A percentile compares a stretch with the other conserved stretches of the same genome.
Conservation (phyloP, 169 alveolate genomes). For the Eimeria necatrix region DNA sequence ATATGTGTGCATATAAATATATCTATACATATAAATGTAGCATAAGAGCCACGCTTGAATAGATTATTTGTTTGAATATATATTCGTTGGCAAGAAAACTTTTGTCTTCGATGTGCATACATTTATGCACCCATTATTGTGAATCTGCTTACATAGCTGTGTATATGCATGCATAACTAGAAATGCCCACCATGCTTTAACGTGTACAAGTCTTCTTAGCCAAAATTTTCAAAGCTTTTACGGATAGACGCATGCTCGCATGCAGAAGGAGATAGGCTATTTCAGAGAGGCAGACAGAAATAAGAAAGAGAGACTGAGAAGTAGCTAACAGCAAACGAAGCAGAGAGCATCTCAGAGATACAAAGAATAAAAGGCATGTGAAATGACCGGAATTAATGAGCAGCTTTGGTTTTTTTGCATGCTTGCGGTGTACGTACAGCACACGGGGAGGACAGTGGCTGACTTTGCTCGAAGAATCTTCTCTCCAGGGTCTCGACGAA, state of each 20-base stretch:
- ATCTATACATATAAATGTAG: not conserved
- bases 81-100: not conserved
- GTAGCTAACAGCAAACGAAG: not conserved
- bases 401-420: constrained; percentile 2
- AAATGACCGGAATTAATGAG: not conserved
- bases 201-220: too few relatives aligned
- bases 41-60: not conserved
- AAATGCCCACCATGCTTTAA: not conserved
- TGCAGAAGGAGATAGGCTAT: not conserved
- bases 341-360: not conserved
- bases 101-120: not conserved
- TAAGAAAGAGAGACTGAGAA: not conserved
- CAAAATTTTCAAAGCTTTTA: too few relatives aligned
- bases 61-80: too few relatives aligned
- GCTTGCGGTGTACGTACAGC: not conserved
- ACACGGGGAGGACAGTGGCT: not conserved
- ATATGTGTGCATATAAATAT: not conserved
- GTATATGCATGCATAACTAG: not conserved
- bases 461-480: not conserved
- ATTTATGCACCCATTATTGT: not conserved
- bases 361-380: not conserved
- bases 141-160: not conserved
- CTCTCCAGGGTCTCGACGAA: constrained; percentile 12
- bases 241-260: too few relatives aligned
- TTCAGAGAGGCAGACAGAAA: not conserved